A percentile compares a stretch with the other conserved stretches of the same genome.
Evolutionary conservation across 2,329 filamentous ascomycete species (phyloP).

Genomic region (Aspergillus sp.): DNA sequence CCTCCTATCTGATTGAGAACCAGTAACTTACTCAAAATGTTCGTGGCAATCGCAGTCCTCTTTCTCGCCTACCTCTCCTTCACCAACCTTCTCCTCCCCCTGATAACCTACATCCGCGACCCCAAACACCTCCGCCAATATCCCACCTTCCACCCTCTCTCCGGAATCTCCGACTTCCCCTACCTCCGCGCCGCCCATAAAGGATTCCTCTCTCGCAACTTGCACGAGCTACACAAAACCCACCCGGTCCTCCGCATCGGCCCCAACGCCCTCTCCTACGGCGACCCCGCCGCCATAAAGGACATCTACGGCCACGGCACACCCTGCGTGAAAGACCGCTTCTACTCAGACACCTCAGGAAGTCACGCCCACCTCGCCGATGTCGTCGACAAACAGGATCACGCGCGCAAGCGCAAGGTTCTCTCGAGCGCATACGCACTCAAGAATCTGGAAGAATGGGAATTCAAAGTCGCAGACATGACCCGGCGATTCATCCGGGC

Average conservation of each 20-base stretch:
- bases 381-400: conserved; percentile 53
- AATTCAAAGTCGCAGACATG: conserved; percentile 56
- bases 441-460: conserved; percentile 56
- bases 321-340: conserved; percentile 51
- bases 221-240: background rate
- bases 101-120: background rate
- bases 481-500: conserved; percentile 43
- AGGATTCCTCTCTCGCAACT: background rate
- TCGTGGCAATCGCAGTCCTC: background rate
- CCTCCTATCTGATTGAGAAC: too few species aligned
- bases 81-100: background rate
- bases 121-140: background rate
- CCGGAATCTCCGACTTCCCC: background rate
- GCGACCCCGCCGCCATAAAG: conserved; percentile 45
- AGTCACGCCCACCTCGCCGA: conserved; percentile 54
- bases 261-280: conserved; percentile 47
- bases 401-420: conserved; percentile 53
- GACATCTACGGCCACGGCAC: conserved; percentile 55
- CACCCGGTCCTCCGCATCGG: conserved; percentile 39
- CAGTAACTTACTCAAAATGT: background rate
- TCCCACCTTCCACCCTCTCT: background rate
- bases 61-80: background rate
- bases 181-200: background rate
- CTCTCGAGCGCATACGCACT: conserved; percentile 53
- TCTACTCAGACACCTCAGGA: conserved; percentile 47